These are phyloP conservation scores for Geotrichum europaeum DNA, from an alignment of 1,139 yeast species.

Conservation along the genomic window DNA sequence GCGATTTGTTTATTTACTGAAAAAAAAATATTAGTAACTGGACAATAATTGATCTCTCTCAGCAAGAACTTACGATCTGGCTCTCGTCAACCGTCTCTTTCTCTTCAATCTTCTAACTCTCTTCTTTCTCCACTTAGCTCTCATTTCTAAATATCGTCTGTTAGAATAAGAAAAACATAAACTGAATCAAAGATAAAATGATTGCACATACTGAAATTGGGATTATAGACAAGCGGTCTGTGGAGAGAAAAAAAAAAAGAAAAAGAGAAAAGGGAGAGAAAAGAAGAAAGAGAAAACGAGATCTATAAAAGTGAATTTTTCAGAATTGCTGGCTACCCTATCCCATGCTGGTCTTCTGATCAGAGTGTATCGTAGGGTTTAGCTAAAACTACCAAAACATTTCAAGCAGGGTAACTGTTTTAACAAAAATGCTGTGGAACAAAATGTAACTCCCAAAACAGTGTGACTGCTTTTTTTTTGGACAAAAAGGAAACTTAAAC, in stretches of 20 bases:
- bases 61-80: constrained; percentile 49
- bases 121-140: constrained; percentile 85
- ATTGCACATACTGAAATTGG: constrained; percentile 6
- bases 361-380: background rate
- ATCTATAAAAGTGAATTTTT: background rate
- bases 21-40: background rate
- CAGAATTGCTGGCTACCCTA: background rate
- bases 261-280: background rate
- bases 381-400: background rate
- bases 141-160: constrained; percentile 23
- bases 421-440: background rate
- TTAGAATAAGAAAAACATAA: background rate
- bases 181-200: background rate
- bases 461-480: background rate
- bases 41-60: background rate
- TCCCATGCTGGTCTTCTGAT: background rate
- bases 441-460: background rate
- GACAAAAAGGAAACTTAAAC: background rate
- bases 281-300: background rate
- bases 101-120: constrained; percentile 99
- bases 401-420: background rate
- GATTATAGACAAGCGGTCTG: constrained; percentile 6
- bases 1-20: constrained; percentile 17
- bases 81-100: constrained; percentile 99
- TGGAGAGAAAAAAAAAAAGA: constrained; percentile 9